A percentile compares a stretch with the other conserved stretches of the same genome.
Conservation (phyloP, 371 early-diverging fungal species). For the Mortierella polycephala region DNA sequence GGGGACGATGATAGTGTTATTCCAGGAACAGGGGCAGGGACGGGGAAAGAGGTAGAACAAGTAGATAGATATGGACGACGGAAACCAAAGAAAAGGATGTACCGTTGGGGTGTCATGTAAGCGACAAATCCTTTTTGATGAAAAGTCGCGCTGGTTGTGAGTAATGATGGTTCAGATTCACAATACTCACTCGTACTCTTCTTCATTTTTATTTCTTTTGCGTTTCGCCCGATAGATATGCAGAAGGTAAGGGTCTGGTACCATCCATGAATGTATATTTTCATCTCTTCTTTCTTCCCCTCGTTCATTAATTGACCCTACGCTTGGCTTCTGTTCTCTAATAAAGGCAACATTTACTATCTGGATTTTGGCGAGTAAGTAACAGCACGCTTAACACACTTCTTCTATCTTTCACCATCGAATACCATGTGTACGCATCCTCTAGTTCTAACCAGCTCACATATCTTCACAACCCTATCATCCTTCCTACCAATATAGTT, state of each 20-base stretch:
- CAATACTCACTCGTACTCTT: not conserved
- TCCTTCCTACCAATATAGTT: constrained; percentile 5
- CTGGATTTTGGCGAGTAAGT: constrained; percentile 47
- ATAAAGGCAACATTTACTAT: constrained; percentile 35
- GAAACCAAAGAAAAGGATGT: constrained; percentile 12
- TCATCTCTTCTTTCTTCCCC: not conserved
- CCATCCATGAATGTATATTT: not conserved
- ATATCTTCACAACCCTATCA: too few species aligned
- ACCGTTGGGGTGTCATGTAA: constrained; percentile 39
- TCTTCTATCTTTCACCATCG: too few species aligned
- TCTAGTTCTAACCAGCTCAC: not conserved
- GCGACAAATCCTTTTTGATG: not conserved
- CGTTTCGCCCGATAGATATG: constrained; percentile 14
- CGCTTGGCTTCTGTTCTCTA: not conserved
- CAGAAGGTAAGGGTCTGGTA: constrained; percentile 15
- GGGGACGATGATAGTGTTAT: not conserved
- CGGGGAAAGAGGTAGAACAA: not conserved
- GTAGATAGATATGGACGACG: not conserved
- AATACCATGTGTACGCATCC: not conserved
- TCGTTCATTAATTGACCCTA: not conserved
- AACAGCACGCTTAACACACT: too few species aligned
- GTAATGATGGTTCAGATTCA: not conserved
- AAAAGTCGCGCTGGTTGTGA: not conserved
- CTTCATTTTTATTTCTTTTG: not conserved
- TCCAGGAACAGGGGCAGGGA: constrained; percentile 8